Evolutionary conservation across 495 filamentous ascomycete species (phyloP).

Genomic region (Poronia punctata): DNA sequence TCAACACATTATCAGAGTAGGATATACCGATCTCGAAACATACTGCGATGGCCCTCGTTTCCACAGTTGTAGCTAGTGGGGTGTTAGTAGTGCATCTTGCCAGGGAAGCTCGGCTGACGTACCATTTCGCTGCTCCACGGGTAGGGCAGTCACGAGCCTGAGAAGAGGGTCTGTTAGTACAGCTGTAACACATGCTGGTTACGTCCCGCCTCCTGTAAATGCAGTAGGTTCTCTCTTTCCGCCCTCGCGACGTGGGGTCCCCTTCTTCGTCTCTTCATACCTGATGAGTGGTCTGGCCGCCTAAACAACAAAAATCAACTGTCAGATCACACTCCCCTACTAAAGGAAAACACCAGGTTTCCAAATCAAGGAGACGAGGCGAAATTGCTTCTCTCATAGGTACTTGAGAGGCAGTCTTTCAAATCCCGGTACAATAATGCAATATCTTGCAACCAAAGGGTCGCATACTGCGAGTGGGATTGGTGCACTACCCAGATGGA

Average conservation of each 20-base stretch:
- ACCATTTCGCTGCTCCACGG: constrained; percentile 89
- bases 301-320: constrained; percentile 31
- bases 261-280: constrained; percentile 25
- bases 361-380: constrained; percentile 1
- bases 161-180: constrained; percentile 14
- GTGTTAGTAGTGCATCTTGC: constrained; percentile 20
- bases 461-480: too few relatives aligned
- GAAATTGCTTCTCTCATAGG: constrained; percentile 1
- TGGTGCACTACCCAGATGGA: too few relatives aligned
- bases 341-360: constrained; percentile 9
- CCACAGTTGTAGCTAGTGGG: constrained; percentile 40
- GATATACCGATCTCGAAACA: constrained; percentile 21
- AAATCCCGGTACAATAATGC: not conserved
- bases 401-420: constrained; percentile 1
- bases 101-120: constrained; percentile 27
- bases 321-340: constrained; percentile 36
- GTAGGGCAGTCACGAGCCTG: constrained; percentile 92
- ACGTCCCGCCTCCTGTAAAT: too few relatives aligned
- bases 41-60: constrained; percentile 85
- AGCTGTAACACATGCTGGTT: too few relatives aligned
- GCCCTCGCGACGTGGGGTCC: too few relatives aligned
- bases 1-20: not conserved
- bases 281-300: constrained; percentile 44
- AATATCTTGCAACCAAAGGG: too few relatives aligned
- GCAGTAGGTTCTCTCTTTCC: too few relatives aligned